Conservation (phyloP, 805 yeast genomes). For the Tetrapisispora fleetii region DNA sequence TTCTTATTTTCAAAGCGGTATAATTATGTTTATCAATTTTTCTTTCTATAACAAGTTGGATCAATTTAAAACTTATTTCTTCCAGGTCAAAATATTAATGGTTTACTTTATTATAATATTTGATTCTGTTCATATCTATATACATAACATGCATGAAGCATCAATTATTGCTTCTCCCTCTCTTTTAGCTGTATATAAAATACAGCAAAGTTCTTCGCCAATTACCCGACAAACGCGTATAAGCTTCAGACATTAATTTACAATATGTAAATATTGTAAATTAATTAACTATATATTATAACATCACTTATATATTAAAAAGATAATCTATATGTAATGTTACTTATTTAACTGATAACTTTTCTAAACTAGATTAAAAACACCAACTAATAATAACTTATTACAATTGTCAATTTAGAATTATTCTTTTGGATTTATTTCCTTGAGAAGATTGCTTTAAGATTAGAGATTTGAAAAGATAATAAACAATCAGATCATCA, state of each 20-base stretch:
- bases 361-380: too few relatives aligned
- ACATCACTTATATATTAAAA: not conserved
- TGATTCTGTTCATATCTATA: too few relatives aligned
- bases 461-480: not conserved
- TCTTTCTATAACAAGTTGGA: too few relatives aligned
- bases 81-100: too few relatives aligned
- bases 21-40: not conserved
- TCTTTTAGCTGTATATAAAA: too few relatives aligned
- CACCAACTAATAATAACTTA: too few relatives aligned
- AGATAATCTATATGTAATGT: too few relatives aligned
- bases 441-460: not conserved
- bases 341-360: too few relatives aligned
- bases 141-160: not conserved
- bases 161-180: not conserved
- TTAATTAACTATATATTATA: not conserved
- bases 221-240: not conserved
- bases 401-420: too few relatives aligned
- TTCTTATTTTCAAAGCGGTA: not conserved
- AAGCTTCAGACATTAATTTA: not conserved
- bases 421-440: too few relatives aligned
- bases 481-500: not conserved
- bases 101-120: too few relatives aligned
- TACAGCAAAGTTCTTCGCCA: not conserved
- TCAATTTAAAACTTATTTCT: too few relatives aligned
- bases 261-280: not conserved